Evolutionary conservation across 306 rosid genomes (phyloP), one percentile per base, ranked within the genome.

Genomic region (Chamaecrista fasciculata): DNA sequence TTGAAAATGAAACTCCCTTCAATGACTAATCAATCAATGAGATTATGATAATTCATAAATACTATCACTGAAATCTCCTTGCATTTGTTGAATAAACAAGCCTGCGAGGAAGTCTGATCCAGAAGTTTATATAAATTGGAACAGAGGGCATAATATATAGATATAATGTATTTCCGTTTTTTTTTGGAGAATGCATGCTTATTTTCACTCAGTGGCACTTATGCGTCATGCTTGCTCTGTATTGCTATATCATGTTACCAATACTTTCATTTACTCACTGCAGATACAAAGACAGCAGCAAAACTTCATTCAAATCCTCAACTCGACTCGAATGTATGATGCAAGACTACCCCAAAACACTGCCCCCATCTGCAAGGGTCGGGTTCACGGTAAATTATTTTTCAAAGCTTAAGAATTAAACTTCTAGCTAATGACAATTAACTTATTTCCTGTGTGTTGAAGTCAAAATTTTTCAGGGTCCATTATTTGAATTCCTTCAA

Each of bases 251-350:
- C 43, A 57, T 57, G 4, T 63, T 7, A 18, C 29, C 16, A 59
- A 49, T 59, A 31, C 67, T 62, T 5, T 29, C 34, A 29, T 5
- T 71, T 67, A 63, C 67, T 73, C 68, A 12, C 76, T 76, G 73
- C 80, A 94, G 99, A 80, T 94, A 94, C 59, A 90, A 94, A 82
- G 99, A 94, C 85, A 80, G 97, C 66, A 91, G 85, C 78, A 94
- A 88, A 79, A 86, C 89, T 52, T 81, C 97, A 57, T 94, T 94
- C 59, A 94, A 94, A 84, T 94, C 98, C 75, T 90, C 98, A 67
- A 94, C 97, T 67, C 87, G 97, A 14, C 86, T 94, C 4, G 98
- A 94, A 71, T 94, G 98, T 75, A 90, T 94, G 98, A 94, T 94
- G 98, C 97, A 94, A 82, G 98, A 90, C 82, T 94, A 94, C 64